phyloP scores from a whole-genome alignment of 306 rosid species.

The Quercus wislizeni region DNA sequence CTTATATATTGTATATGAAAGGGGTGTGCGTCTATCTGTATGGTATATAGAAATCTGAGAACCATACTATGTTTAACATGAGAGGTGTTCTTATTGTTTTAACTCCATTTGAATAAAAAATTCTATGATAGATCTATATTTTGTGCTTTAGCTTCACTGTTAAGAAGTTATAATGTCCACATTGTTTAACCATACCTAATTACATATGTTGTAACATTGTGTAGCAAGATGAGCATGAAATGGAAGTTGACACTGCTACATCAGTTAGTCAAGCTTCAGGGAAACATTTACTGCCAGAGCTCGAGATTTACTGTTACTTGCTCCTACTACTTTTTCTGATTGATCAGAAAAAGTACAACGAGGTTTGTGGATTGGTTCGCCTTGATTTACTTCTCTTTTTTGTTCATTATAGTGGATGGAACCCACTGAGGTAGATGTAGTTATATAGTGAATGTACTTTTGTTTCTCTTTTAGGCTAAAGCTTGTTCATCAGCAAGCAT shows the following conservation, averaged over 20 bases:
- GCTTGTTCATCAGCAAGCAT: conserved; percentile 88
- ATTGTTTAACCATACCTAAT: background rate
- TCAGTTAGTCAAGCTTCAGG: conserved; percentile 57
- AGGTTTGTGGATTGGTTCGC: conserved; percentile 42
- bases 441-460: no score
- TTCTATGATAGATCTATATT: no score
- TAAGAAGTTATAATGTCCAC: background rate
- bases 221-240: conserved; percentile 82
- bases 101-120: no score
- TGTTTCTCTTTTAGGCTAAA: conserved; percentile 58
- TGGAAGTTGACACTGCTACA: conserved; percentile 89
- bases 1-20: no score
- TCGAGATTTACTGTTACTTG: conserved; percentile 88
- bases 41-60: no score
- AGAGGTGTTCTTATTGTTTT: no score
- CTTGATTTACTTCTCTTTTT: background rate
- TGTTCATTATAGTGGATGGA: background rate
- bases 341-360: conserved; percentile 82
- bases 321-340: conserved; percentile 81
- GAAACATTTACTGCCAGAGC: conserved; percentile 78
- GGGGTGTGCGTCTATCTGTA: no score
- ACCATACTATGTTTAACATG: no score
- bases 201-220: conserved; percentile 9
- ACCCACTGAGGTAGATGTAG: background rate
- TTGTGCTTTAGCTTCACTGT: background rate